Evolutionary conservation across 2,329 filamentous ascomycete genomes (phyloP), one percentile per base, ranked within the genome.

Genomic region (Neonectria faginata): DNA sequence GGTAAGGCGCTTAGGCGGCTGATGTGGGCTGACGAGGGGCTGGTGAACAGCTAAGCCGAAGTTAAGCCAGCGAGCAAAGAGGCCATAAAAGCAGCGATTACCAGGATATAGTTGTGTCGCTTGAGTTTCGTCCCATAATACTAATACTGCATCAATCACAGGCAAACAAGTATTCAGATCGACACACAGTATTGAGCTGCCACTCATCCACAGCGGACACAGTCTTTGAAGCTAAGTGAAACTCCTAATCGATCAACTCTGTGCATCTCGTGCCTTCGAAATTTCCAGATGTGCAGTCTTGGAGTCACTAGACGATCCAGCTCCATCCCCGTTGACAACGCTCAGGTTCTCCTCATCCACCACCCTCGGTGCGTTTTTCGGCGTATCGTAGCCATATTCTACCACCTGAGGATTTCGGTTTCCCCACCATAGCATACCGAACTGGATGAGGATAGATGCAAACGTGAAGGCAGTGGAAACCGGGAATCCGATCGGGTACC

Each of bases 401-500:
- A 68, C 44, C 36, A 73, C 56, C 42, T 71, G 64, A 0, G 57
- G 55, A 3, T 73, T 73, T 9, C 65, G 53, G 1, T 60, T 66
- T 12, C 63, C 62, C 70, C 76, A 80, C 69, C 72, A 77, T 2
- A 78, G 33, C 55, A 80, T 66, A 0, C 71, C 72, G 0, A 80
- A 68, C 47, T 79, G 78, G 0, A 74, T 68, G 3, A 74, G 11
- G 8, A 80, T 77, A 1, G 75, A 77, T 0, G 69, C 70, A 1
- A 75, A 76, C 0, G 70, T 72, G 27, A 80, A 78, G 0, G 77
- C 76, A 0, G 76, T 76, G 0, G 75, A 72, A 1, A 80, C 64
- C 0, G 79, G 78, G 56, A 80, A 80, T 4, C 79, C 79, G 4
- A 80, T 72, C 0, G 78, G 77, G 41, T 80, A 80, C 3, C 66